phyloP scores from a whole-genome alignment of 108 stramenopile species.

The Aureococcus anophagefferens region DNA sequence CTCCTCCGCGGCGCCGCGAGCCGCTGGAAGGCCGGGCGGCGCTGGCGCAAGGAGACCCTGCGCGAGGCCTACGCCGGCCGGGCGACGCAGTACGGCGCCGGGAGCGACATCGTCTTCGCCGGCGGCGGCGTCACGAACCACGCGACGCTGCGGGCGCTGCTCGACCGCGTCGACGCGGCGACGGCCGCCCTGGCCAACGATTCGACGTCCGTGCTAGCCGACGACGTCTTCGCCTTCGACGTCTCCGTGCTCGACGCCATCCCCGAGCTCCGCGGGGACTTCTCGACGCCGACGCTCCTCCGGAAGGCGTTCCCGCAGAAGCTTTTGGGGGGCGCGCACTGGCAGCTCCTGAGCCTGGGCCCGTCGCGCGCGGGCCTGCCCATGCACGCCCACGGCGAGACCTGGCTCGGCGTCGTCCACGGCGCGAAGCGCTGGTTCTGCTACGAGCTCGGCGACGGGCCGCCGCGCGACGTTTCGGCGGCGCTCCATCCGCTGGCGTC shows the following conservation, averaged over 20 bases:
- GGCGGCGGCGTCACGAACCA: neutral
- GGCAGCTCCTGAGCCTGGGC: constrained; percentile 15
- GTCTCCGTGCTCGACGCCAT: neutral
- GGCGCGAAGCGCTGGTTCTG: constrained; percentile 31
- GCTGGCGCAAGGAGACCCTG: neutral
- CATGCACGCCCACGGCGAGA: constrained; percentile 31
- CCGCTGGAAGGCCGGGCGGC: neutral
- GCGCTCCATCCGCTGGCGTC: constrained; percentile 10
- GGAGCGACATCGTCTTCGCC: neutral
- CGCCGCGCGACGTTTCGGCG: neutral
- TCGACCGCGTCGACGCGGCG: neutral
- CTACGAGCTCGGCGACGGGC: constrained; percentile 17
- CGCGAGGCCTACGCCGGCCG: neutral
- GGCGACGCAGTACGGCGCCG: neutral
- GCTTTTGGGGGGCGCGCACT: constrained; percentile 17
- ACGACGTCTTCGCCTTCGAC: neutral
- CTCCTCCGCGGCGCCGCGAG: neutral
- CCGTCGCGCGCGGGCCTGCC: constrained; percentile 27
- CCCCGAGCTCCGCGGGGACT: constrained; percentile 8
- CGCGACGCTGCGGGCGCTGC: neutral
- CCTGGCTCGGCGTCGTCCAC: constrained; percentile 32
- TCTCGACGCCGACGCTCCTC: constrained; percentile 14
- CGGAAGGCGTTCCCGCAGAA: constrained; percentile 6
- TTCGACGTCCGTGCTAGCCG: neutral
- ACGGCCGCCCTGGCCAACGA: neutral